Percentiles rank a stretch among this genome's conserved stretches.
Conservation (phyloP, 2,329 filamentous ascomycete genomes). For the Fusarium sp. region DNA sequence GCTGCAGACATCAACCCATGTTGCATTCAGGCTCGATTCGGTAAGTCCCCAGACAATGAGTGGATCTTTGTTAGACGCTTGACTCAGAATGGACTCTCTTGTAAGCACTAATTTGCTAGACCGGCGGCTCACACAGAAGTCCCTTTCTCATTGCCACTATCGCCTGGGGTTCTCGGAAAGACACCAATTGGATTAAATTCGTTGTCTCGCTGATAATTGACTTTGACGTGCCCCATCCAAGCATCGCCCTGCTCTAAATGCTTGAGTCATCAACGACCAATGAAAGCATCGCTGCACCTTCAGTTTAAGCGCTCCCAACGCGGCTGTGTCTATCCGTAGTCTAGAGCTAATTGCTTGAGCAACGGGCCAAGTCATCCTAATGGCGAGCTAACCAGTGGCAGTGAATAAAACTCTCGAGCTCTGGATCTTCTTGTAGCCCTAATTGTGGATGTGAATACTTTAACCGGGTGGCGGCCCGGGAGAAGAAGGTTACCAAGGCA, state of each 20-base stretch:
- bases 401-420: not conserved
- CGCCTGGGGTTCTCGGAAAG: not conserved
- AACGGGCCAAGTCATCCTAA: not conserved
- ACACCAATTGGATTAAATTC: not conserved
- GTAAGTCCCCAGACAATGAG: not conserved
- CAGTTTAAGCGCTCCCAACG: not conserved
- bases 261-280: too few relatives aligned
- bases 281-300: not conserved
- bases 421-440: not conserved
- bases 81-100: not conserved
- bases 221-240: too few relatives aligned
- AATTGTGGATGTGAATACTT: not conserved
- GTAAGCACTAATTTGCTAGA: not conserved
- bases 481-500: not conserved
- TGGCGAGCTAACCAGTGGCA: not conserved
- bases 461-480: not conserved
- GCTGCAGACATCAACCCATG: not conserved
- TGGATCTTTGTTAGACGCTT: not conserved
- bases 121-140: not conserved
- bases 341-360: not conserved
- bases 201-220: too few relatives aligned
- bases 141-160: not conserved
- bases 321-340: not conserved
- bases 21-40: not conserved
- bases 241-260: too few relatives aligned